These are phyloP conservation scores for Corchorus olitorius DNA, from an alignment of 345 rosid genomes.

Conservation along the genomic window DNA sequence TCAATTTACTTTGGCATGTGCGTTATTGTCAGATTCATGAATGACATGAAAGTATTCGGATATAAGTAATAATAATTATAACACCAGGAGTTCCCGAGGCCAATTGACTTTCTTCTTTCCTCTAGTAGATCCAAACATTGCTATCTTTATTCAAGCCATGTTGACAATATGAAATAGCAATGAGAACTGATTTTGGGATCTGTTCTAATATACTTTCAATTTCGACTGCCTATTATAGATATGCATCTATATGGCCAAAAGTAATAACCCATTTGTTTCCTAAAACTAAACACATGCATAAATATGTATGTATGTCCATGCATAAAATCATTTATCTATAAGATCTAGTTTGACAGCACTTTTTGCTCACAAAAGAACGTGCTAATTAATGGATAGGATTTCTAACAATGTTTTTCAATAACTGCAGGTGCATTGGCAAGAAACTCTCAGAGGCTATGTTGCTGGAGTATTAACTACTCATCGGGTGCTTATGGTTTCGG, in stretches of 20 bases:
- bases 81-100: neutral
- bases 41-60: neutral
- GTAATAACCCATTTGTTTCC: neutral
- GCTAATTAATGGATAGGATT: neutral
- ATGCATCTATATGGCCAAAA: neutral
- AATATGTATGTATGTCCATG: neutral
- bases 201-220: neutral
- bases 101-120: neutral
- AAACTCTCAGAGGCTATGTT: constrained; percentile 84
- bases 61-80: neutral
- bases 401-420: constrained; percentile 11
- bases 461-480: constrained; percentile 93
- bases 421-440: constrained; percentile 93
- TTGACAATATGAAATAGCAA: neutral
- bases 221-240: neutral
- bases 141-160: neutral
- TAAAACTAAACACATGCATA: neutral
- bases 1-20: neutral
- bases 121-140: neutral
- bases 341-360: constrained; percentile 12
- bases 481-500: constrained; percentile 91
- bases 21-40: neutral
- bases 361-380: neutral
- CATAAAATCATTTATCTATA: neutral
- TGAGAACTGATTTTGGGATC: neutral